Conservation (phyloP, 352 stramenopile species). For the Aphanomyces invadans region DNA sequence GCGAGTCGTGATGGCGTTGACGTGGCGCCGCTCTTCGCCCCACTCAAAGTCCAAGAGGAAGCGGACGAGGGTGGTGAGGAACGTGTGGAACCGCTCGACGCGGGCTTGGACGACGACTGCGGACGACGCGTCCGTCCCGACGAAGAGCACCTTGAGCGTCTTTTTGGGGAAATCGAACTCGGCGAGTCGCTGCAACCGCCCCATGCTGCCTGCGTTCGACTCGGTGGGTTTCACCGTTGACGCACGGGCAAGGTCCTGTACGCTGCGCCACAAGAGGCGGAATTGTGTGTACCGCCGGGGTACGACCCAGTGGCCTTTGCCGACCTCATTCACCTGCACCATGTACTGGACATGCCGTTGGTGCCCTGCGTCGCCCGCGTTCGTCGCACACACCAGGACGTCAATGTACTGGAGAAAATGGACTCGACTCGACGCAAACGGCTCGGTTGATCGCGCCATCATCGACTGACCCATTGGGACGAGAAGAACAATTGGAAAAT, state of each 20-base stretch:
- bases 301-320: constrained; percentile 19
- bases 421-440: background rate
- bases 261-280: background rate
- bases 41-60: constrained; percentile 13
- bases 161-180: constrained; percentile 19
- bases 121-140: constrained; percentile 7
- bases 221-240: background rate
- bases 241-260: background rate
- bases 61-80: background rate
- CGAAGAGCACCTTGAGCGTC: constrained; percentile 12
- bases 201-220: background rate
- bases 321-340: constrained; percentile 17
- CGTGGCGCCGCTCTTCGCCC: background rate
- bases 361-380: constrained; percentile 4
- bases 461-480: background rate
- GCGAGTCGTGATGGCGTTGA: constrained; percentile 2
- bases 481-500: background rate
- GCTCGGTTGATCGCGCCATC: background rate
- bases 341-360: constrained; percentile 20
- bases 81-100: constrained; percentile 1
- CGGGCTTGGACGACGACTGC: background rate
- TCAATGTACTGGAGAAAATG: constrained; percentile 13
- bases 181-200: background rate
- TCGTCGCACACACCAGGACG: constrained; percentile 5
- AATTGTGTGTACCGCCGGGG: constrained; percentile 20